A percentile compares a stretch with the other conserved stretches of the same genome.
These are phyloP conservation scores for Crucibulum laeve DNA, from an alignment of 768 basidiomycete genomes.

Conservation along the genomic window DNA sequence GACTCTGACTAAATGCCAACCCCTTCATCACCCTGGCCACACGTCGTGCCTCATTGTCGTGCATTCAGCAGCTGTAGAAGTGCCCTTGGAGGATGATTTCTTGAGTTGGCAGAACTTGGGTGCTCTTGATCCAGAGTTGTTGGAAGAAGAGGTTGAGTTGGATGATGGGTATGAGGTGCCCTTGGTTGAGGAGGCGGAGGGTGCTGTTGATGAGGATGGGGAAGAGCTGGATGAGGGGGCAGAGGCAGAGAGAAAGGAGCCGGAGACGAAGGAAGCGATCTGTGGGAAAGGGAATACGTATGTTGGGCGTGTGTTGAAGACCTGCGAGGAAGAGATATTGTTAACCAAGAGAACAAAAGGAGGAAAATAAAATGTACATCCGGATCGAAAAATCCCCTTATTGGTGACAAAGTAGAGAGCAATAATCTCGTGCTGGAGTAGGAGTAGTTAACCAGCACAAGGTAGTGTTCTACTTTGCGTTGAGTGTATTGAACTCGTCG, in stretches of 20 bases:
- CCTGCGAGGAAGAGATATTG: constrained; percentile 11
- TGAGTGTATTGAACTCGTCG: constrained; percentile 50
- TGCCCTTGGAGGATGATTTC: constrained; percentile 7
- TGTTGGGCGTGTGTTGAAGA: constrained; percentile 23
- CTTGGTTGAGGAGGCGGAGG: neutral
- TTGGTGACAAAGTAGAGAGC: constrained; percentile 63
- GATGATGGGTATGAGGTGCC: constrained; percentile 1
- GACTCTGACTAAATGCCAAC: constrained; percentile 15
- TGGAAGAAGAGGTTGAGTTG: neutral
- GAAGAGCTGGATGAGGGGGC: constrained; percentile 4
- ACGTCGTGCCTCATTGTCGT: constrained; percentile 19
- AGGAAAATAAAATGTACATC: constrained; percentile 22
- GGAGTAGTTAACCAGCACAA: constrained; percentile 69
- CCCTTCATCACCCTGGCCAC: constrained; percentile 30
- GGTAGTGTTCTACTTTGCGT: constrained; percentile 67
- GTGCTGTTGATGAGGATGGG: neutral
- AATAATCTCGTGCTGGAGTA: constrained; percentile 74
- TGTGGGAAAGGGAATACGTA: constrained; percentile 52
- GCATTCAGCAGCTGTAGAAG: constrained; percentile 3
- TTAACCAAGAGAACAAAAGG: constrained; percentile 1
- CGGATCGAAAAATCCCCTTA: constrained; percentile 56
- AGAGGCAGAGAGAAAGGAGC: constrained; percentile 8
- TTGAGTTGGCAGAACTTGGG: constrained; percentile 12
- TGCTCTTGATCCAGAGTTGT: too few relatives aligned
- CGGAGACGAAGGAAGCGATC: constrained; percentile 36